Percentiles rank a stretch among this genome's conserved stretches.
Evolutionary conservation across 768 basidiomycete genomes (phyloP).

Genomic region (Mycena filopes): DNA sequence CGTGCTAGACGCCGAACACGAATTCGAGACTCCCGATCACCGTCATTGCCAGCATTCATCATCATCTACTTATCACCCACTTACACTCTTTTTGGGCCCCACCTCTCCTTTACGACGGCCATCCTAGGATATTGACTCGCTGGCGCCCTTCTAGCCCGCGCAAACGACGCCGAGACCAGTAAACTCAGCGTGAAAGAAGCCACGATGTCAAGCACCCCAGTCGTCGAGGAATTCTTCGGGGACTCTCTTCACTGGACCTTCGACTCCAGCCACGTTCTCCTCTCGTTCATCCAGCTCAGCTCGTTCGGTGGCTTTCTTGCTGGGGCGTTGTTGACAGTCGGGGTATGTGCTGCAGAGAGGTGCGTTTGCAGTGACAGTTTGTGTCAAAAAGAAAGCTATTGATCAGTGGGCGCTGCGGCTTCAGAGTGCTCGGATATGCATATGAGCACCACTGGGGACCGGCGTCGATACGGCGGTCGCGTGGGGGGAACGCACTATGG

Average conservation of each 20-base stretch:
- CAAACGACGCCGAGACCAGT: not conserved
- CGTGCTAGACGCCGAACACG: too few species aligned
- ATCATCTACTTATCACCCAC: too few species aligned
- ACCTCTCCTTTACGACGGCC: too few species aligned
- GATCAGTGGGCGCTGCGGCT: too few species aligned
- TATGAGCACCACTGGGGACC: conserved; percentile 63
- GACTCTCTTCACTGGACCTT: conserved; percentile 54
- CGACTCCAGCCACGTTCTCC: conserved; percentile 50
- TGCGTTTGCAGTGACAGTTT: conserved; percentile 38
- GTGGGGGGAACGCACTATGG: conserved; percentile 62
- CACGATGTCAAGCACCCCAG: not conserved
- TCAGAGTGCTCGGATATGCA: conserved; percentile 61
- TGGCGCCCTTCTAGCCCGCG: not conserved
- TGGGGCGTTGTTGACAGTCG: conserved; percentile 48
- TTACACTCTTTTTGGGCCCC: too few species aligned
- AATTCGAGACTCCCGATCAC: too few species aligned
- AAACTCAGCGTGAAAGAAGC: not conserved
- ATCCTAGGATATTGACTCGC: too few species aligned
- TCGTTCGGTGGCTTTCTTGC: conserved; percentile 60
- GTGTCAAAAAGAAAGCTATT: not conserved
- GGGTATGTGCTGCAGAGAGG: conserved; percentile 70
- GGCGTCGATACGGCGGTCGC: conserved; percentile 45
- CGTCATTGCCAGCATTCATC: not conserved
- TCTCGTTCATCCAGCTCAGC: conserved; percentile 52
- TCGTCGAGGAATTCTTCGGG: not conserved